Base-by-base conservation (phyloP, 495 filamentous ascomycete species). In the Trichocladium antarcticum region DNA sequence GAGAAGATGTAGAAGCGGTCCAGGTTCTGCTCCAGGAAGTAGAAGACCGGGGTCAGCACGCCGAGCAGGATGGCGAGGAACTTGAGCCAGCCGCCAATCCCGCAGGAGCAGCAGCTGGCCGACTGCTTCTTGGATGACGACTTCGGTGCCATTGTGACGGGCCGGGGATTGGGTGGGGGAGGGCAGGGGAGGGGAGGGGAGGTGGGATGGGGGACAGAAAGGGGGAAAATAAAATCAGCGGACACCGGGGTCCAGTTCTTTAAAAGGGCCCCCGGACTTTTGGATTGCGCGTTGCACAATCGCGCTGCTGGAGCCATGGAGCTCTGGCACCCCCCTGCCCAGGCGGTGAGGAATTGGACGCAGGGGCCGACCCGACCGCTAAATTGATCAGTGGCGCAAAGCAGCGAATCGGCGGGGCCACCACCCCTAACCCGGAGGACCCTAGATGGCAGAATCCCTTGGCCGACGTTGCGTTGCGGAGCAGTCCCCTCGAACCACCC, bases 1-100 rank as follows among this genome's bases (percentile, higher is more conserved):
- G 78, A 62, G 66, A 93, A 89, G 66, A 89, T 77, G 74, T 86
- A 90, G 73, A 87, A 84, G 45, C 67, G 73, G 42, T 84, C 76
- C 21, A 89, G 74, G 57, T 81, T 77, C 43, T 78, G 70, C 59
- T 89, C 81, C 47, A 88, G 57, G 55, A 74, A 71, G 70, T 74
- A 79, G 63, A 76, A 74, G 34, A 85, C 50, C 35, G 78, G 73
- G 1, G 78, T 63, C 42, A 85, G 64, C 5, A 80, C 51, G 43
- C 74, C 82, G 42, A 84, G 53, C 42, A 85, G 55, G 57, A 84
- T 61, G 57, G 77, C 75, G 50, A 85, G 56, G 60, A 78, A 56
- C 56, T 72, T 78, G 57, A 84, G 66, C 44, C 65, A 49, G 50
- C 57, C 55, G 45, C 53, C 47, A 31, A 69, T 45, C 46, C 68